These are phyloP conservation scores for Raphidocelis subcapitata DNA, from an alignment of 139 green algal genomes.

Conservation along the genomic window DNA sequence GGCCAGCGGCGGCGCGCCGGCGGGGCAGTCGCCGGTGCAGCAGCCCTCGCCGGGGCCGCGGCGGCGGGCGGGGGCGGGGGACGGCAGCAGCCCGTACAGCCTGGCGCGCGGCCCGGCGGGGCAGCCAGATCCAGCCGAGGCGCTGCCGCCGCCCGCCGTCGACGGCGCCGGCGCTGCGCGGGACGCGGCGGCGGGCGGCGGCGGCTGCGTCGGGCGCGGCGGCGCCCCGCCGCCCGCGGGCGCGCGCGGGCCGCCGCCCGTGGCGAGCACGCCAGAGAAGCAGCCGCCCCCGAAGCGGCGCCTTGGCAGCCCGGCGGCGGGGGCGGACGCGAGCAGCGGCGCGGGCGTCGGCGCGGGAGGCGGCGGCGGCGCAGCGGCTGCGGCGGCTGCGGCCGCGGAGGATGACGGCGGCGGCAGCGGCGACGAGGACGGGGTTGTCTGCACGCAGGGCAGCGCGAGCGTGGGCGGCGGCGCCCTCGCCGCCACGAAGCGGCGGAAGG, in stretches of 20 bases:
- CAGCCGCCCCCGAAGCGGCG: not conserved
- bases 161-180: too few species aligned
- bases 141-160: too few species aligned
- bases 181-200: too few species aligned
- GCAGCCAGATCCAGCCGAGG: too few species aligned
- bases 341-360: not conserved
- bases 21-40: constrained; percentile 3
- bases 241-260: not conserved
- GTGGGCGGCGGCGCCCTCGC: constrained; percentile 5
- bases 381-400: not conserved
- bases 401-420: not conserved
- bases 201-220: not conserved
- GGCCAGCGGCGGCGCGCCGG: too few species aligned
- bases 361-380: too few species aligned
- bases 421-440: constrained; percentile 3
- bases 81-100: too few species aligned
- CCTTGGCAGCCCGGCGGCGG: not conserved
- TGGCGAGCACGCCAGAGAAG: not conserved
- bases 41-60: too few species aligned
- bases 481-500: not conserved
- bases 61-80: too few species aligned
- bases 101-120: too few species aligned
- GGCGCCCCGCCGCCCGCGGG: not conserved
- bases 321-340: not conserved
- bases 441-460: not conserved